These are phyloP conservation scores for Trichoderma guizhouense DNA, from an alignment of 2,329 filamentous ascomycete species.

Conservation along the genomic window DNA sequence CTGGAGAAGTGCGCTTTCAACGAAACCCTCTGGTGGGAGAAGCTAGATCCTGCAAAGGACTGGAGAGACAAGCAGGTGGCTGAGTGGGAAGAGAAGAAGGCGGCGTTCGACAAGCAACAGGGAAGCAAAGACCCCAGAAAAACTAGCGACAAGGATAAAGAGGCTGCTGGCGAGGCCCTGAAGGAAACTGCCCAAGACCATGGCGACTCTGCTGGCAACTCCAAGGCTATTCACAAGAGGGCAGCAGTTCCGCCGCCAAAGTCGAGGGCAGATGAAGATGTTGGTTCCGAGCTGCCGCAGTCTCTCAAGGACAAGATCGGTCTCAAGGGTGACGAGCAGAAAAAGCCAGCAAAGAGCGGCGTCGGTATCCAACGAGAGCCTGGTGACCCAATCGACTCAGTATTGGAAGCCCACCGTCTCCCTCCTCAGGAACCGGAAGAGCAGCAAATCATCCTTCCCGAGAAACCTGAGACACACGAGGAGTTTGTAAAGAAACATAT, in stretches of 20 bases:
- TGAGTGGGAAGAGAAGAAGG: conserved; percentile 44
- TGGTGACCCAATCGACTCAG: conserved; percentile 2
- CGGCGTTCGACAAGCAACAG: conserved; percentile 26
- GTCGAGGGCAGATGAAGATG: conserved; percentile 23
- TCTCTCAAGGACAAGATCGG: conserved; percentile 34
- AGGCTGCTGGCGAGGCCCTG: not conserved
- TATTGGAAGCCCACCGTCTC: conserved; percentile 17
- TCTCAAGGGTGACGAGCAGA: conserved; percentile 15
- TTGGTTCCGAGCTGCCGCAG: conserved; percentile 31
- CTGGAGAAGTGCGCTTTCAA: conserved; percentile 50
- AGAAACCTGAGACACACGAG: conserved; percentile 47
- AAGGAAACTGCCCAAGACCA: conserved; percentile 2
- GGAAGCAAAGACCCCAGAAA: conserved; percentile 15
- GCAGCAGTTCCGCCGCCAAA: conserved; percentile 18
- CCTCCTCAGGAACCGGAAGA: conserved; percentile 1
- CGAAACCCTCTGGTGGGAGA: conserved; percentile 46
- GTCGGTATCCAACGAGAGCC: not conserved
- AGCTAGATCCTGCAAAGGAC: conserved; percentile 45
- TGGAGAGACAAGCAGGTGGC: conserved; percentile 43
- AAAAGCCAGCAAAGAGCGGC: not conserved
- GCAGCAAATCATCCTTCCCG: not conserved
- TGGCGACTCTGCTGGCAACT: not conserved
- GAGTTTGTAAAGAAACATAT: conserved; percentile 52
- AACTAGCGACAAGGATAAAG: conserved; percentile 3
- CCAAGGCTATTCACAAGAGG: conserved; percentile 21